phyloP scores from a whole-genome alignment of 2,329 filamentous ascomycete genomes.

The Calonectria pauciramosa region DNA sequence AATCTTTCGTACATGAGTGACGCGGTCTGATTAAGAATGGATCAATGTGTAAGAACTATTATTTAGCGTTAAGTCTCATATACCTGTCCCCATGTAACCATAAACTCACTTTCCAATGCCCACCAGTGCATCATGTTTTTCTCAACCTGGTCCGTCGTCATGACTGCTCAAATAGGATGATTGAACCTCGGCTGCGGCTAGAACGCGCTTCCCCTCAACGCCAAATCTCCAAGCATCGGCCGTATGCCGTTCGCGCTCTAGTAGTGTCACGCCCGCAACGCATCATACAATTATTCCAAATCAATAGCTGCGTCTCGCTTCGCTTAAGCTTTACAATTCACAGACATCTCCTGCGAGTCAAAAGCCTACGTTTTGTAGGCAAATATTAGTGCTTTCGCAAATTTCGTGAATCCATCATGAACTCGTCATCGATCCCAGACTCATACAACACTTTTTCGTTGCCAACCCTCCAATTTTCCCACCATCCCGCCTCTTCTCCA shows the following conservation, averaged over 20 bases:
- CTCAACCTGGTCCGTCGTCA: neutral
- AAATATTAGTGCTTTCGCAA: neutral
- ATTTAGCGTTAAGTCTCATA: neutral
- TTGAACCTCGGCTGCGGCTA: conserved; percentile 28
- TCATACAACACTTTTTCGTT: conserved; percentile 59
- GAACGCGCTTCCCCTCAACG: conserved; percentile 16
- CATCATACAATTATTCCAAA: neutral
- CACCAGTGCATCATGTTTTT: neutral
- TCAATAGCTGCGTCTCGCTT: neutral
- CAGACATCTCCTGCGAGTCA: neutral
- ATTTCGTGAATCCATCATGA: conserved; percentile 34
- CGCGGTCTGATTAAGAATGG: neutral
- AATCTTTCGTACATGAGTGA: neutral
- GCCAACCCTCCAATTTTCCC: conserved; percentile 61
- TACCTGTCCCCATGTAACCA: neutral
- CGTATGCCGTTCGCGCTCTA: neutral
- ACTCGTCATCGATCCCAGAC: conserved; percentile 43
- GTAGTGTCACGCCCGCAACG: too few relatives aligned
- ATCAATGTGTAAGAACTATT: neutral
- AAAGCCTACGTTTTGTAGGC: neutral
- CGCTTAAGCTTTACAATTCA: neutral
- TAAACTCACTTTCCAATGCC: neutral
- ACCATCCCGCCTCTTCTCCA: conserved; percentile 64
- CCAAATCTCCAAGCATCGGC: conserved; percentile 6
- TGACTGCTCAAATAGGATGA: conserved; percentile 4